These are phyloP conservation scores for Coemansia sp. DNA, from an alignment of 192 early-diverging fungal species.

Conservation along the genomic window DNA sequence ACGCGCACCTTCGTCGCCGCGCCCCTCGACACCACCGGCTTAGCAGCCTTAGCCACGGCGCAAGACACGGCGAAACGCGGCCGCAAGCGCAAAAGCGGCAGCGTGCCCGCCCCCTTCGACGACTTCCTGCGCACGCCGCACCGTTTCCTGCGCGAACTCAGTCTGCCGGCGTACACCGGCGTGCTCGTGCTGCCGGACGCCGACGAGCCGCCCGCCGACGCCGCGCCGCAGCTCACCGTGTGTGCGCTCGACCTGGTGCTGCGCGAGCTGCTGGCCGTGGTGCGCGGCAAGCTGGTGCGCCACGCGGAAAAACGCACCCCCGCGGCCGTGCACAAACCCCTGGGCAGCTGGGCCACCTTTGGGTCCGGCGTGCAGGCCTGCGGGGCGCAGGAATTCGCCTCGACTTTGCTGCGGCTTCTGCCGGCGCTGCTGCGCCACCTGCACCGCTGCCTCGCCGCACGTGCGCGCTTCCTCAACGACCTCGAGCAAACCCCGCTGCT, in stretches of 20 bases:
- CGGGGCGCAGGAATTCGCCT: slow-evolving; percentile 22
- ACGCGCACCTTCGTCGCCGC: slow-evolving; percentile 29
- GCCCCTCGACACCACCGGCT: too few species aligned
- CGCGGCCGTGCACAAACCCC: neutral
- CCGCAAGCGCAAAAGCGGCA: slow-evolving; percentile 22
- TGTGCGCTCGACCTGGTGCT: slow-evolving; percentile 9
- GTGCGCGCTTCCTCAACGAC: slow-evolving; percentile 27
- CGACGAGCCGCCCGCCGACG: neutral
- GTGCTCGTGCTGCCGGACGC: slow-evolving; percentile 16
- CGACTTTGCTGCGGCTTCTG: slow-evolving; percentile 25
- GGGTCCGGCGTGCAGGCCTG: slow-evolving; percentile 30
- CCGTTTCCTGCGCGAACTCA: slow-evolving; percentile 40
- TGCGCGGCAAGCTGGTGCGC: slow-evolving; percentile 31
- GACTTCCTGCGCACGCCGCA: slow-evolving; percentile 18
- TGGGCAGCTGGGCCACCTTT: slow-evolving; percentile 34
- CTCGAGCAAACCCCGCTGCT: slow-evolving; percentile 1
- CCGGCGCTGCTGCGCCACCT: slow-evolving; percentile 38
- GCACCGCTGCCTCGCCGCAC: slow-evolving; percentile 21
- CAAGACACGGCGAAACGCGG: slow-evolving; percentile 14
- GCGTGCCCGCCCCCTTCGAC: neutral
- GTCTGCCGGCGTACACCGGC: slow-evolving; percentile 36
- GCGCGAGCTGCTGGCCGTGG: slow-evolving; percentile 25
- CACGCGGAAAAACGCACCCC: slow-evolving; percentile 18
- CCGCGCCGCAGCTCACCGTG: neutral
- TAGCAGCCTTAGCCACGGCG: too few species aligned